Percentiles rank a stretch among this genome's conserved stretches.
Evolutionary conservation across 1,284 basidiomycete species (phyloP).

Genomic region (Afroboletus lepidellus): DNA sequence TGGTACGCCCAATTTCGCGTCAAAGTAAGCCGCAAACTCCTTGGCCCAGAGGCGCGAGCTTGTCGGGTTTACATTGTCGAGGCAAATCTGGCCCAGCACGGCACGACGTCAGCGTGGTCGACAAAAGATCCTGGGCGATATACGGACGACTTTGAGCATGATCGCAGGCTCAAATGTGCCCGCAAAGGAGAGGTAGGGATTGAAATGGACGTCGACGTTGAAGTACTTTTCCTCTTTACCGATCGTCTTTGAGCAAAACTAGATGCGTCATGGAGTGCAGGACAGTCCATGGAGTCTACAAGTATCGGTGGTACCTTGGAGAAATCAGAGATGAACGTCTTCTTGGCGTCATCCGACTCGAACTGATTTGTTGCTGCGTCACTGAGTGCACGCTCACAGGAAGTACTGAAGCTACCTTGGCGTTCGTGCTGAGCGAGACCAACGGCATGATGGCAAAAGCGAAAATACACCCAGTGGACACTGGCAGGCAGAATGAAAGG

Average conservation of each 20-base stretch:
- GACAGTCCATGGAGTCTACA: neutral
- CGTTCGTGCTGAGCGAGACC: constrained; percentile 19
- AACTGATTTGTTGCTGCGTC: constrained; percentile 5
- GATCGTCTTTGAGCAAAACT: constrained; percentile 44
- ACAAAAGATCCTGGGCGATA: no score
- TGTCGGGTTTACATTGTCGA: constrained; percentile 53
- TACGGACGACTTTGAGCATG: constrained; percentile 52
- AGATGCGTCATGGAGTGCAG: neutral
- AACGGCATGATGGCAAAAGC: constrained; percentile 17
- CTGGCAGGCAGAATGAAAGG: no score
- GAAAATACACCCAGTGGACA: no score
- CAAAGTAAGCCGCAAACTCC: constrained; percentile 52
- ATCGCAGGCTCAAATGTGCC: constrained; percentile 66
- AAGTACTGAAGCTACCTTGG: constrained; percentile 8
- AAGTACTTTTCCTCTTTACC: constrained; percentile 56
- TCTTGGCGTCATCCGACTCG: constrained; percentile 27
- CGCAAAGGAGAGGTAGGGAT: constrained; percentile 55
- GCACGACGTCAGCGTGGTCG: neutral
- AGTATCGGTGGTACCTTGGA: constrained; percentile 38
- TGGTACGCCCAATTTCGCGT: constrained; percentile 48
- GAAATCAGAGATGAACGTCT: constrained; percentile 56
- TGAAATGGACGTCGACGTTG: constrained; percentile 50
- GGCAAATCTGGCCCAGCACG: constrained; percentile 41
- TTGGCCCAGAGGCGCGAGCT: constrained; percentile 54
- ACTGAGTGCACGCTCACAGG: neutral